Conservation (phyloP, 1,284 basidiomycete species). For the Apiotrichum brassicae region DNA sequence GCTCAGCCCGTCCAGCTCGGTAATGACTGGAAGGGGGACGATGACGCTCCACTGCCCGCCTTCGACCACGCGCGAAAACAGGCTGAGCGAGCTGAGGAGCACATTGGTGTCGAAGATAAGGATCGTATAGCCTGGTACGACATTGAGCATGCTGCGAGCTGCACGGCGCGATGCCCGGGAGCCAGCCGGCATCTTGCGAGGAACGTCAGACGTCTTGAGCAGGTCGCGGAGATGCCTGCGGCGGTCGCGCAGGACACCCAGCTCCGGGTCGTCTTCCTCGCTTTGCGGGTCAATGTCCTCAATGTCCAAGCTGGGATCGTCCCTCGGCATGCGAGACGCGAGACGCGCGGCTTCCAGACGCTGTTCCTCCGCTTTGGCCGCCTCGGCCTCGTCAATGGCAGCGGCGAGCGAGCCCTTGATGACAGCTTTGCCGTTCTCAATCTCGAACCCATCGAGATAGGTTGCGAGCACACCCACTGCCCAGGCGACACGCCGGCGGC, state of each 20-base stretch:
- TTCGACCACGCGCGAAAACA: conserved; percentile 70
- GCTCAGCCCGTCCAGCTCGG: conserved; percentile 87
- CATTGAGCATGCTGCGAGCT: conserved; percentile 29
- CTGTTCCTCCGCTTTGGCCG: conserved; percentile 48
- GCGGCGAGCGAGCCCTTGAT: conserved; percentile 58
- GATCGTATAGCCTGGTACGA: conserved; percentile 78
- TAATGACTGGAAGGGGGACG: conserved; percentile 87
- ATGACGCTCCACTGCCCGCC: conserved; percentile 78
- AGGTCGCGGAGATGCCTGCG: conserved; percentile 47
- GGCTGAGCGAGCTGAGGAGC: conserved; percentile 67
- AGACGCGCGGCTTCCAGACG: conserved; percentile 21
- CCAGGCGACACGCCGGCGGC: conserved; percentile 71
- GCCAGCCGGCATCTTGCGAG: not conserved
- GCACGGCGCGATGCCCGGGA: not conserved
- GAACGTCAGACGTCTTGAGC: conserved; percentile 14
- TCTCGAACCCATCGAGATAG: conserved; percentile 68
- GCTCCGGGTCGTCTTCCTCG: conserved; percentile 62
- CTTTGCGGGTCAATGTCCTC: conserved; percentile 56
- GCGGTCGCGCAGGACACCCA: conserved; percentile 61
- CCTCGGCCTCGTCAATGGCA: conserved; percentile 65
- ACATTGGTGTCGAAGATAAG: conserved; percentile 95
- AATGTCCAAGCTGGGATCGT: conserved; percentile 40
- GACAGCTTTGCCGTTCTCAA: conserved; percentile 53
- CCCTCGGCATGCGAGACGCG: not conserved
- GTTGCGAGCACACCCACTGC: conserved; percentile 63